Evolutionary conservation across 805 yeast genomes (phyloP).

Genomic region (Kuraishia floccosa): DNA sequence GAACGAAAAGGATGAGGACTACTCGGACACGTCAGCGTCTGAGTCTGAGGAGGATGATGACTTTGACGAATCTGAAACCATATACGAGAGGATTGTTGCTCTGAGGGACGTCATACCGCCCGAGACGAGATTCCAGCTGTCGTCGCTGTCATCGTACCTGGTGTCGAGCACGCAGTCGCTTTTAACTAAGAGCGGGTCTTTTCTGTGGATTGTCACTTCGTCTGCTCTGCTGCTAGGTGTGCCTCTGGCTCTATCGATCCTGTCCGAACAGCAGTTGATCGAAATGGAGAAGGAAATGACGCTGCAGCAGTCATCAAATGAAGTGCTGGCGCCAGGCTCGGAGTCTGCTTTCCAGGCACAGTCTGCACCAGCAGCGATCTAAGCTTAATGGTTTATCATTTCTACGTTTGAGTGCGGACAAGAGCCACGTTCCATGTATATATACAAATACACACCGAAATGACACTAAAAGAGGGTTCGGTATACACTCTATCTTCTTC

Average conservation of each 20-base stretch:
- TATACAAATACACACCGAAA: too few species aligned
- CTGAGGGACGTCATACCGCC: constrained; percentile 90
- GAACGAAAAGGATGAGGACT: constrained; percentile 21
- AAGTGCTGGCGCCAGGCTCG: constrained; percentile 60
- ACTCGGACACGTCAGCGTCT: constrained; percentile 18
- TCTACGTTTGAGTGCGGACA: too few species aligned
- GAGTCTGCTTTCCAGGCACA: constrained; percentile 26
- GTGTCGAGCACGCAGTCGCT: constrained; percentile 31
- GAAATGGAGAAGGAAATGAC: constrained; percentile 91
- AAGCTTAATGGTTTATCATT: background rate
- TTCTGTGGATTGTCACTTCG: constrained; percentile 80
- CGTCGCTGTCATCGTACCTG: constrained; percentile 19
- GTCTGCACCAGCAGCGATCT: constrained; percentile 6
- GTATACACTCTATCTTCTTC: background rate
- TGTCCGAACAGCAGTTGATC: constrained; percentile 86
- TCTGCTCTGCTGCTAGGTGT: constrained; percentile 81
- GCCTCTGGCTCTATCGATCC: constrained; percentile 80
- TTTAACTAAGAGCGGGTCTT: constrained; percentile 54
- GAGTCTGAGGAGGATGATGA: constrained; percentile 43
- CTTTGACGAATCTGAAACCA: constrained; percentile 74
- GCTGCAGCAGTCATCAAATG: constrained; percentile 68
- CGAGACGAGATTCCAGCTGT: constrained; percentile 51
- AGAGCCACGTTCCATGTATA: too few species aligned
- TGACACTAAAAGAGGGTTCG: background rate
- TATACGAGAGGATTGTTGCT: constrained; percentile 82